phyloP scores from a whole-genome alignment of 2,329 filamentous ascomycete genomes.

The Cladophialophora exuberans region DNA sequence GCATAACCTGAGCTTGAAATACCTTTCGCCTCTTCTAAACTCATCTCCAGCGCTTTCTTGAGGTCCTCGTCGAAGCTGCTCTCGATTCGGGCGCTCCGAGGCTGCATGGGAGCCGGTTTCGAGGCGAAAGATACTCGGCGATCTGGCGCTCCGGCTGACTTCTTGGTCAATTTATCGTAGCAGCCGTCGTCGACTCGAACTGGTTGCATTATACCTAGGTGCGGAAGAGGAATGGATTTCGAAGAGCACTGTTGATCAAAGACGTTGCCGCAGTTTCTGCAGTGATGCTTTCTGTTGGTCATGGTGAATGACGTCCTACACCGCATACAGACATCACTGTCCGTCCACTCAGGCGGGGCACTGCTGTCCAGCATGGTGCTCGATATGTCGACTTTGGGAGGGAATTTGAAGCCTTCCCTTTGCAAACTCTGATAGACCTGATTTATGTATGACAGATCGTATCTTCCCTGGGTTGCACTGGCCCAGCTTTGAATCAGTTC shows the following conservation, averaged over 20 bases:
- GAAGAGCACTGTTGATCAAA: slow-evolving; percentile 94
- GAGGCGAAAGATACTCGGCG: slow-evolving; percentile 42
- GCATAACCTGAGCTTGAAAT: slow-evolving; percentile 70
- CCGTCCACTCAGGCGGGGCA: slow-evolving; percentile 94
- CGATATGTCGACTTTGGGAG: slow-evolving; percentile 81
- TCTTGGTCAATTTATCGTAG: slow-evolving; percentile 82
- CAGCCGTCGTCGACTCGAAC: slow-evolving; percentile 97
- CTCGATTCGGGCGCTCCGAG: slow-evolving; percentile 78
- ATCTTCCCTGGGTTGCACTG: slow-evolving; percentile 80
- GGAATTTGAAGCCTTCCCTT: slow-evolving; percentile 84
- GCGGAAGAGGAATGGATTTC: slow-evolving; percentile 84
- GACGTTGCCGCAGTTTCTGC: slow-evolving; percentile 95
- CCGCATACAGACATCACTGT: slow-evolving; percentile 98
- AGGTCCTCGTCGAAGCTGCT: slow-evolving; percentile 94
- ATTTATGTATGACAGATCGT: slow-evolving; percentile 81
- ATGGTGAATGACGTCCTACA: slow-evolving; percentile 95
- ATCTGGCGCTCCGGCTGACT: slow-evolving; percentile 44
- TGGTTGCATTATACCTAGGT: slow-evolving; percentile 86
- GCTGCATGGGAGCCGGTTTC: slow-evolving; percentile 82
- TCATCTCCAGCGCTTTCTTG: slow-evolving; percentile 94
- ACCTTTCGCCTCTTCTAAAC: slow-evolving; percentile 85
- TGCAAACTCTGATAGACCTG: slow-evolving; percentile 85
- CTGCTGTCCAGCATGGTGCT: slow-evolving; percentile 98
- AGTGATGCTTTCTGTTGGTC: slow-evolving; percentile 98
- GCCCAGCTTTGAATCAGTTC: slow-evolving; percentile 95